phyloP scores from a whole-genome alignment of 2,329 filamentous ascomycete species.

The Aspergillus amoenus region DNA sequence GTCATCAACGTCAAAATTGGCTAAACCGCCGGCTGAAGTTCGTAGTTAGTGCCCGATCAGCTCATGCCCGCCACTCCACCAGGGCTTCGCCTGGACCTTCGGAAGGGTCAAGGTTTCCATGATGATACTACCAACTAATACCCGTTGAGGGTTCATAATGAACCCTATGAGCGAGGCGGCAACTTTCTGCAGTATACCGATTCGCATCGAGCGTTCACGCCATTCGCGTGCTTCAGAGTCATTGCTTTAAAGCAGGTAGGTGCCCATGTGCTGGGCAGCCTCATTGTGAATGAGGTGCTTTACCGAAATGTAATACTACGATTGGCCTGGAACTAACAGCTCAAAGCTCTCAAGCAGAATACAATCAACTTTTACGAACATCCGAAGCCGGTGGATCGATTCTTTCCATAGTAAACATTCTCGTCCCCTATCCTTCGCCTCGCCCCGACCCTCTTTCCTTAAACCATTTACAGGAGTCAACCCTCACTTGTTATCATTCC shows the following conservation, averaged over 20 bases:
- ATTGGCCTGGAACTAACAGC: conserved; percentile 2
- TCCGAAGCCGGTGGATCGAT: background rate
- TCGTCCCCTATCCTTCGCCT: background rate
- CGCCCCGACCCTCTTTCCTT: background rate
- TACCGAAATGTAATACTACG: background rate
- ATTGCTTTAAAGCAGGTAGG: conserved; percentile 3
- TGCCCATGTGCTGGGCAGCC: background rate
- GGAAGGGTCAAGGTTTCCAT: background rate
- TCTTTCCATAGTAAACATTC: background rate
- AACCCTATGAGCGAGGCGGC: background rate
- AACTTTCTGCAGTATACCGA: background rate
- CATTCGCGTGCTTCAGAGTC: background rate
- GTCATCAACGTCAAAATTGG: background rate
- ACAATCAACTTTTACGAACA: background rate
- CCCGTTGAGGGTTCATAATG: background rate
- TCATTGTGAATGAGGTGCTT: background rate
- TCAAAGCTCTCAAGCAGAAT: background rate
- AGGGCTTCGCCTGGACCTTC: background rate
- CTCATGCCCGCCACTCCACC: background rate
- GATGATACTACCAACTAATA: background rate
- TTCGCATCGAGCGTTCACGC: background rate
- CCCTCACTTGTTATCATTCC: background rate
- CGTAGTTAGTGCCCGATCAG: background rate
- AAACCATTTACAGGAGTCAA: background rate
- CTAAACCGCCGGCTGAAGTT: background rate